Base-by-base conservation (phyloP, 805 yeast genomes). In the Wickerhamiella qilinensis region DNA sequence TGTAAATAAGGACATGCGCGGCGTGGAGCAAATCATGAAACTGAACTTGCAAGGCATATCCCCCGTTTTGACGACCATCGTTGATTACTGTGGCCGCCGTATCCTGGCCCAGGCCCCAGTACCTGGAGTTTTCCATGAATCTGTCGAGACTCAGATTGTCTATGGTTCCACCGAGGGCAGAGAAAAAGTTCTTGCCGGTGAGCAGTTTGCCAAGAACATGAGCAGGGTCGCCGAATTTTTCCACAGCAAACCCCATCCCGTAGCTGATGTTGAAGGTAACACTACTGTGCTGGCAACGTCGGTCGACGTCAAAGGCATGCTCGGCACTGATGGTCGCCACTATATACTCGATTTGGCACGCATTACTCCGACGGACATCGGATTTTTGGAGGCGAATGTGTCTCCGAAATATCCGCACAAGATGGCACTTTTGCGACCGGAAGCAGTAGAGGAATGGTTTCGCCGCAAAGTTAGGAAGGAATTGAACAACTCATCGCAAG, bases 361-460 rank as follows among this genome's bases (percentile, higher is more conserved):
- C 51, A 65, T 86, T 14, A 71, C 93, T 14, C 97, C 96, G 28
- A 63, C 79, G 37, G 98, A 88, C 60, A 67, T 85, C 41, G 72
- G 68, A 42, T 86, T 86, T 53, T 68, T 73, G 39, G 86, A 78
- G 41, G 46, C 41, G 15, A 60, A 56, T 2, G 66, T 57, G n/a
- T 8, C 30, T 28, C 25, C 25, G 25, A 11, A 6, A 11, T 86
- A 85, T 54, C 94, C 95, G 15, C 95, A 84, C 54, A 71, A 73
- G 46, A 82, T 84, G 58, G 67, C 80, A 12, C 69, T 80, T 20
- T 52, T 88, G 33, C 76, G 97, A 61, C 75, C 75, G 46, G 97
- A 88, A 60, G 91, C 94, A 15, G 73, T 88, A 35, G 88, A 77
- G 48, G 82, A 76, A 49, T 88, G 94, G 95, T 83, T 91, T 77